Percentiles rank a stretch among this genome's conserved stretches.
phyloP scores from a whole-genome alignment of 768 basidiomycete species.

The Floccularia luteovirens region DNA sequence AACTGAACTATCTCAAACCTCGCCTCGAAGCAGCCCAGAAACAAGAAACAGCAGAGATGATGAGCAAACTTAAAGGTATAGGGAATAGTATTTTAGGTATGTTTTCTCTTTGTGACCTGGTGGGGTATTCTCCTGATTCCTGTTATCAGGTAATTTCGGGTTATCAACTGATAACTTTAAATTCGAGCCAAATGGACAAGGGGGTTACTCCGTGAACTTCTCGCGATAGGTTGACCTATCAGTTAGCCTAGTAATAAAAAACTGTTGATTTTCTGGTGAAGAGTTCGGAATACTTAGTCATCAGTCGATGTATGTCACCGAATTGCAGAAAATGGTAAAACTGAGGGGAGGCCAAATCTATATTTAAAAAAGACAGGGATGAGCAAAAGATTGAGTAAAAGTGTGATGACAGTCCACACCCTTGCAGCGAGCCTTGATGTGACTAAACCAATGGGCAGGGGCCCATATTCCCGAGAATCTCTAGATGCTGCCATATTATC shows the following conservation, averaged over 20 bases:
- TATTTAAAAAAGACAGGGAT: no score
- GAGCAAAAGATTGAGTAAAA: neutral
- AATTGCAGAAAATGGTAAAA: constrained; percentile 33
- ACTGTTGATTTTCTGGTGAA: no score
- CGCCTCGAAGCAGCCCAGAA: constrained; percentile 74
- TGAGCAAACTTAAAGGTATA: constrained; percentile 85
- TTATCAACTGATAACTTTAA: constrained; percentile 96
- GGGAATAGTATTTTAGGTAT: constrained; percentile 86
- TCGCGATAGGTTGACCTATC: no score
- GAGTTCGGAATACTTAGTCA: no score
- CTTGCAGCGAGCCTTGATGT: constrained; percentile 57
- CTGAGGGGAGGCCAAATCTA: constrained; percentile 37
- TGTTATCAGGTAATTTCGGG: constrained; percentile 82
- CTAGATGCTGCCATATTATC: constrained; percentile 81
- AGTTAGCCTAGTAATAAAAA: no score
- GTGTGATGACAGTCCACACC: constrained; percentile 37
- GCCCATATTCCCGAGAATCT: constrained; percentile 92
- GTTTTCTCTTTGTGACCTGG: constrained; percentile 8
- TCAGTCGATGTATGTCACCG: constrained; percentile 32
- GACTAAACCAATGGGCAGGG: constrained; percentile 78
- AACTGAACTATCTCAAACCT: constrained; percentile 52
- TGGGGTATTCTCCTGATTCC: neutral
- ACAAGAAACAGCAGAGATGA: constrained; percentile 84
- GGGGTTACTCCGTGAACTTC: constrained; percentile 95
- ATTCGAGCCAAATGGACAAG: constrained; percentile 87